Base-by-base conservation (phyloP, 1,139 yeast species). In the Dujonia santamariae region DNA sequence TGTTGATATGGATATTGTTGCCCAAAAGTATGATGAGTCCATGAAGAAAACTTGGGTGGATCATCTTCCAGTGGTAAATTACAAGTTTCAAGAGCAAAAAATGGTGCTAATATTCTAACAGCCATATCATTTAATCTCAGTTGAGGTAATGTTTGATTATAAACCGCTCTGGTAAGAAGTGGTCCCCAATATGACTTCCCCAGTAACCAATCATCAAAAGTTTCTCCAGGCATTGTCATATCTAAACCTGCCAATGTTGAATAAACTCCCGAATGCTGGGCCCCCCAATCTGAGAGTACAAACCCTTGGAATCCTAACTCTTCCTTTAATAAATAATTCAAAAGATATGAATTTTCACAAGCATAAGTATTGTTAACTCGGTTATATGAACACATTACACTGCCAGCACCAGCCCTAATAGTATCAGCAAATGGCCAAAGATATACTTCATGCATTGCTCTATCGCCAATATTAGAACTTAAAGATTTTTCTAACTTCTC, bases 351-450 rank as follows among this genome's bases (percentile, higher is more conserved):
- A 51, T 79, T 79, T 47, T 79, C 81, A 53, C 85, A 78, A 4
- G 79, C 75, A 44, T 75, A 72, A 1, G 79, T 65, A 43, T 75
- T 74, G 54, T 80, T 80, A 32, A 79, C 71, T 44, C 65, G 62
- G 43, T 79, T 78, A 49, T 76, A 78, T 0, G 83, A 66, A 46
- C 85, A 78, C 80, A 80, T 77, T 11, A 79, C 61, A 18, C 80
- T 67, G 1, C 80, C 83, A 20, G 63, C 80, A 11, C 83, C 83
- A 7, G 84, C 79, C 38, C 71, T 66, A 24, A 79, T 63, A 30
- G 74, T 72, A 48, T 79, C 81, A 17, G 81, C 82, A 60, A 78
- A 80, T 4, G 85, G 86, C 83, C 84, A 77, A 35, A 77, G 54
- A 49, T 72, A 79, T 2, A 78, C 51, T 47, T 79, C 85, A 48